Base-by-base conservation (phyloP, 441 rosid species). In the Pelargonium australe region DNA sequence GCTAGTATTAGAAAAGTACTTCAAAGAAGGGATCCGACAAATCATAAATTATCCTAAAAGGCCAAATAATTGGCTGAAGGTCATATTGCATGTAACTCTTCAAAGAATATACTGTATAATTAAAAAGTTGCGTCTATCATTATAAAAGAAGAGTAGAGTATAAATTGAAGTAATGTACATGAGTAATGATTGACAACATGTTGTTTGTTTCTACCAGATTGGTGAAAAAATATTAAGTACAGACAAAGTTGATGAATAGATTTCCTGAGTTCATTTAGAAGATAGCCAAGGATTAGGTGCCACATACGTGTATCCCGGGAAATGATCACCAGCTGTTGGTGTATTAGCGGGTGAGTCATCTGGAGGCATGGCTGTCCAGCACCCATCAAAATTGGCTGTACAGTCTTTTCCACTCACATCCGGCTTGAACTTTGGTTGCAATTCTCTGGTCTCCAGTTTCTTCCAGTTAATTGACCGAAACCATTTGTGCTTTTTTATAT, bases 251-350 rank as follows among this genome's bases (percentile, higher is more conserved):
- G 53, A 45, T 45, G 10, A 45, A 8, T 45, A 45, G 10, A 7
- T 20, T 23, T 63, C 53, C 34, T 65, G 44, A 64, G 41, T 41
- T 79, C 83, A 80, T 67, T 73, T 74, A 10, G 86, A 78, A 63
- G 87, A 81, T 66, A 86, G 92, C 92, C 95, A 89, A 34, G 90
- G 92, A 69, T 86, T 86, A 17, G 92, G 92, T 2, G 92, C 87
- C 65, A 80, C 77, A 64, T 87, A 89, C 9, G 84, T 80, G 69
- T 85, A 89, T 1, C 96, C 88, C 80, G 82, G 86, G 76, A 87
- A 89, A 72, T 87, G 85, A 69, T 81, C 90, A 64, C 86, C 84
- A 37, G 87, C 83, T 0, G 92, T 86, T 37, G 95, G 90, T 61
- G 90, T 89, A 16, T 88, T 65, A 69, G 88, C 95, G 5, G 89